Base-by-base conservation (phyloP, 148 eudicot genomes). In the Chenopodium quinoa region DNA sequence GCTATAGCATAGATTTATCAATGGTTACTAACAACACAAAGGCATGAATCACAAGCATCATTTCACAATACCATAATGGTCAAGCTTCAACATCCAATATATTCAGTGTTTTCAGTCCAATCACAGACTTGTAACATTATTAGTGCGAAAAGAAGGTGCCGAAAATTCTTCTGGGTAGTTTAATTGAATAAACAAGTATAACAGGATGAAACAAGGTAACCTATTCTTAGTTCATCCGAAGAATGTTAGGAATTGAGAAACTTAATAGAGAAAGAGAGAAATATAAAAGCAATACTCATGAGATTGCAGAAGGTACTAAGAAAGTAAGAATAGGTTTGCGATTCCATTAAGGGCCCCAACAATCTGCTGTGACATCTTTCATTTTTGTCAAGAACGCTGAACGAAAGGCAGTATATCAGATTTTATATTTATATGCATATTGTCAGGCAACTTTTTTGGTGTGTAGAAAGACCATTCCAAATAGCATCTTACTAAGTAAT, bases 1-100 rank as follows among this genome's bases (percentile, higher is more conserved):
- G 99, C 99, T 97, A 87, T 75, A 40, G 75, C 77, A 82, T 47
- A 82, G 22, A 80, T 83, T 78, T 80, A 73, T 50, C 75, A 65
- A 75, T 67, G 75, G 71, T 80, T 82, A 81, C 71, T 50, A 14
- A 74, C n/a, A 52, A 17, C 34, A 50, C 62, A 50, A 50, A 25
- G 40, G 11, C 11, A 74, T 0, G 8, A 74, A 50, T 50, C 40
- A 74, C 63, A 80, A 58, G 7, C 63, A 73, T 62, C 75, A 22
- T 65, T 73, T 46, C 25, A 9, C n/a, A 13, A 23, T 8, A 68
- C 7, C 48, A 70, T 4, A n/a, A 50, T 27, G 71, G 71, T 6
- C 23, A 68, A 48, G 4, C 74, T 29, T 68, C 14, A 78, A 0
- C 19, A 64, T 44, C 52, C 72, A 46, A 54, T 25, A 48, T 65